Conservation (phyloP, 352 stramenopile genomes). For the Pythium grandisporangium region DNA sequence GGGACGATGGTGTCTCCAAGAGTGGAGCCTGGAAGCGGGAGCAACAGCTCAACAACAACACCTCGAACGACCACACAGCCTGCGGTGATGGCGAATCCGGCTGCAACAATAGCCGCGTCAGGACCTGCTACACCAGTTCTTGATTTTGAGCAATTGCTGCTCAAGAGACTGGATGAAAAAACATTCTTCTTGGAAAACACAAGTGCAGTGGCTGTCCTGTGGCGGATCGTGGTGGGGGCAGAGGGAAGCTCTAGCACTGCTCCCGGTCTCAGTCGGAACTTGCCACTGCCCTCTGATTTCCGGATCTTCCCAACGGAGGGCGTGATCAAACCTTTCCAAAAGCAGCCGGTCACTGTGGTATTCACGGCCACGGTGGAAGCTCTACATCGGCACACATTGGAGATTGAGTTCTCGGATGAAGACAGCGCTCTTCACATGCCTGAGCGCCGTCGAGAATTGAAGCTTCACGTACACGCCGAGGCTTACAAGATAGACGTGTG, state of each 20-base stretch:
- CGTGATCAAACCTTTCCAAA: slow-evolving; percentile 62
- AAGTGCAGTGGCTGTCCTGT: slow-evolving; percentile 64
- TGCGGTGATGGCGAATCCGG: too few species aligned
- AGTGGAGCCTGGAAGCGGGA: not conserved
- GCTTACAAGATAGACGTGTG: slow-evolving; percentile 90
- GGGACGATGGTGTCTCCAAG: too few species aligned
- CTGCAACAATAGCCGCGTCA: not conserved
- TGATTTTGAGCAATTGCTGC: slow-evolving; percentile 90
- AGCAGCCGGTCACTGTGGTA: slow-evolving; percentile 37
- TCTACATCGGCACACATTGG: slow-evolving; percentile 47
- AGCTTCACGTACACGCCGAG: slow-evolving; percentile 62
- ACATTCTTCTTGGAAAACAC: slow-evolving; percentile 85
- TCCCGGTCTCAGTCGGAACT: too few species aligned
- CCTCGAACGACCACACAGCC: not conserved
- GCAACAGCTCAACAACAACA: not conserved
- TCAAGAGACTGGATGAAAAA: slow-evolving; percentile 82
- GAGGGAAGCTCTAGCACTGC: too few species aligned
- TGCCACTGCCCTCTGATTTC: slow-evolving; percentile 62
- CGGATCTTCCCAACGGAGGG: slow-evolving; percentile 65
- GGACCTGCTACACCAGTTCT: slow-evolving; percentile 21
- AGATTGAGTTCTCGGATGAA: slow-evolving; percentile 77
- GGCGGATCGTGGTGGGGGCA: slow-evolving; percentile 26
- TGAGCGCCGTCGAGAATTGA: slow-evolving; percentile 20
- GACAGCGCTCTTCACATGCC: slow-evolving; percentile 46
- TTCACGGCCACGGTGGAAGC: slow-evolving; percentile 69